A percentile compares a stretch with the other conserved stretches of the same genome.
Evolutionary conservation across 2,329 filamentous ascomycete species (phyloP).

Genomic region (Alternaria ethzedia): DNA sequence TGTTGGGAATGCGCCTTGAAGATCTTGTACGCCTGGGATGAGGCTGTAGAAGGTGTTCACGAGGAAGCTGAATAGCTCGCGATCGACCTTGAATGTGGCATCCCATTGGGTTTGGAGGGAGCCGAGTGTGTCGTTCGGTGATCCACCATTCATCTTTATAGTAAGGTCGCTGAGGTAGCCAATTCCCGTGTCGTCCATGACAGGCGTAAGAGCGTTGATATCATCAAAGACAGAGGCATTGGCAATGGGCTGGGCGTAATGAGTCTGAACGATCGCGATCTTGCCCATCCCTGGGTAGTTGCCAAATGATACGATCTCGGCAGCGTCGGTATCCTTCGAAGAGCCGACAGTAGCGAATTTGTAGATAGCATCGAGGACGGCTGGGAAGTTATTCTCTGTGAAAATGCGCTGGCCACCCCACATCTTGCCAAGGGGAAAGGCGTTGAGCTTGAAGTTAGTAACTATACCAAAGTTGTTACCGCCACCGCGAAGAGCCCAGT

Average conservation of each 20-base stretch:
- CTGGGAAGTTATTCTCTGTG: slow-evolving; percentile 17
- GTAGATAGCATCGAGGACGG: slow-evolving; percentile 9
- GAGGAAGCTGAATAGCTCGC: slow-evolving; percentile 26
- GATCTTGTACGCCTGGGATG: slow-evolving; percentile 9
- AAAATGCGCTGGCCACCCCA: slow-evolving; percentile 22
- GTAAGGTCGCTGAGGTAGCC: slow-evolving; percentile 29
- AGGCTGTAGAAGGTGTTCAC: slow-evolving; percentile 26
- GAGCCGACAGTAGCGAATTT: slow-evolving; percentile 19
- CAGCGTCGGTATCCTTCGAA: slow-evolving; percentile 30
- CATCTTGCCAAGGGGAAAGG: slow-evolving; percentile 13
- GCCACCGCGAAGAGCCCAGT: slow-evolving; percentile 45
- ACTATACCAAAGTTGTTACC: slow-evolving; percentile 44
- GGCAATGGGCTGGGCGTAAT: slow-evolving; percentile 27
- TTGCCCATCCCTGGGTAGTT: slow-evolving; percentile 18
- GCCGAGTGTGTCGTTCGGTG: slow-evolving; percentile 17
- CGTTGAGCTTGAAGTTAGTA: slow-evolving; percentile 31
- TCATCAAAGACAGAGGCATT: slow-evolving; percentile 35
- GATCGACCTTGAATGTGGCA: slow-evolving; percentile 33
- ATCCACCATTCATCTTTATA: slow-evolving; percentile 25
- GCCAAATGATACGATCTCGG: slow-evolving; percentile 26
- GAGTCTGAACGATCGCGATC: slow-evolving; percentile 30
- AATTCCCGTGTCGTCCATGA: slow-evolving; percentile 28
- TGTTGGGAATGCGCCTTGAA: too few relatives aligned
- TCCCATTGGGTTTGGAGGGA: slow-evolving; percentile 38
- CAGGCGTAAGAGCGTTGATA: slow-evolving; percentile 28